Evolutionary conservation across 306 rosid species (phyloP).

Genomic region (Glycine soja): DNA sequence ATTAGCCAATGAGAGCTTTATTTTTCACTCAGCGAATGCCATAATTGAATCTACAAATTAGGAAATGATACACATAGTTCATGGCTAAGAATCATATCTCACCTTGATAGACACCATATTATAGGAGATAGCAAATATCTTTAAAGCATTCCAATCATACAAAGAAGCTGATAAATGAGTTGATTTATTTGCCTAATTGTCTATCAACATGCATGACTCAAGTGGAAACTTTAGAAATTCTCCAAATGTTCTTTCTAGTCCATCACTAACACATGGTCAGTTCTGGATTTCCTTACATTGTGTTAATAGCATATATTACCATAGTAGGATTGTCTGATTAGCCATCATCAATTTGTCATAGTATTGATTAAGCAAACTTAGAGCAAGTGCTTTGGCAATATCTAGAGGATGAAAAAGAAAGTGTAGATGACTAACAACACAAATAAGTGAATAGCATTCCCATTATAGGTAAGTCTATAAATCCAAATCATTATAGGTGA

Average conservation of each 20-base stretch:
- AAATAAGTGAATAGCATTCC: not conserved
- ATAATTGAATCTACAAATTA: too few relatives aligned
- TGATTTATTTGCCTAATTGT: not conserved
- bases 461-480: too few relatives aligned
- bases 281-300: not conserved
- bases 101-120: too few relatives aligned
- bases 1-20: too few relatives aligned
- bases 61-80: too few relatives aligned
- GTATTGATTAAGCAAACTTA: not conserved
- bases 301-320: not conserved
- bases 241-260: not conserved
- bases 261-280: not conserved
- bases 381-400: not conserved
- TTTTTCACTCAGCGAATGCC: too few relatives aligned
- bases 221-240: not conserved
- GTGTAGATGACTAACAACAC: not conserved
- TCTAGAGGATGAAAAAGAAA: not conserved
- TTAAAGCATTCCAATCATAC: too few relatives aligned
- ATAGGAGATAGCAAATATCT: too few relatives aligned
- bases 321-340: not conserved
- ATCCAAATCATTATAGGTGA: too few relatives aligned
- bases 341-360: not conserved
- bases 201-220: not conserved
- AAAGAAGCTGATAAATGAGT: not conserved
- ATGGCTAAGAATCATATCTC: too few relatives aligned